These are phyloP conservation scores for Mimosa pudica DNA, from an alignment of 306 rosid species.

Conservation along the genomic window DNA sequence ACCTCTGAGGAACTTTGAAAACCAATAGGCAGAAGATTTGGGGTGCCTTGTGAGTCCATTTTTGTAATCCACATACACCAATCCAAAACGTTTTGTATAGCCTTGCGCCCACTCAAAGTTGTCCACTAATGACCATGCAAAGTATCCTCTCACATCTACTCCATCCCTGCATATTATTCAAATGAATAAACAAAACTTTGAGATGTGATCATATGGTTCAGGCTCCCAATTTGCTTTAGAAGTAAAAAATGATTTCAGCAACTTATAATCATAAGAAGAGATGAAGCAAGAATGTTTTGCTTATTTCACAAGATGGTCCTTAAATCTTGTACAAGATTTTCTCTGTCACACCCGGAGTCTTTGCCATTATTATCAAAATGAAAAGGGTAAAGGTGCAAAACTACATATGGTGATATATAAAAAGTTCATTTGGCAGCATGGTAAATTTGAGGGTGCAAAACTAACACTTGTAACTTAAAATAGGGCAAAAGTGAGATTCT, in stretches of 20 bases:
- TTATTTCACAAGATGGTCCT: background rate
- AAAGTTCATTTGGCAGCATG: too few species aligned
- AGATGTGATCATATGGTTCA: background rate
- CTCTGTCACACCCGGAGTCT: background rate
- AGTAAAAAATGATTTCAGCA: background rate
- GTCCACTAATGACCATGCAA: slow-evolving; percentile 92
- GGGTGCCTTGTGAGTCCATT: slow-evolving; percentile 82
- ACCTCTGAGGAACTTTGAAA: slow-evolving; percentile 70
- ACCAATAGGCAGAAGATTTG: slow-evolving; percentile 94
- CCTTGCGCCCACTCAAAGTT: slow-evolving; percentile 99
- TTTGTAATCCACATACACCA: slow-evolving; percentile 80
- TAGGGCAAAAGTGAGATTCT: too few species aligned
- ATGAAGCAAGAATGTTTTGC: background rate
- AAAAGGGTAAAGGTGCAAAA: background rate
- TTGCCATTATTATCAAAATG: background rate
- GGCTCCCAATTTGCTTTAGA: slow-evolving; percentile 24
- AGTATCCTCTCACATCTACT: slow-evolving; percentile 83
- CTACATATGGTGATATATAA: too few species aligned
- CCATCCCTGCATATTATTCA: slow-evolving; percentile 72
- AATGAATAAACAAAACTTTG: slow-evolving; percentile 15
- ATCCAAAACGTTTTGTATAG: slow-evolving; percentile 88
- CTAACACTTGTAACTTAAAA: too few species aligned
- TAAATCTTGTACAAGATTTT: background rate
- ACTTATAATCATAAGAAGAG: background rate
- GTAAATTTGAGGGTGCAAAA: too few species aligned